These are phyloP conservation scores for Microcyclospora pomicola DNA, from an alignment of 2,329 filamentous ascomycete genomes.

Conservation along the genomic window DNA sequence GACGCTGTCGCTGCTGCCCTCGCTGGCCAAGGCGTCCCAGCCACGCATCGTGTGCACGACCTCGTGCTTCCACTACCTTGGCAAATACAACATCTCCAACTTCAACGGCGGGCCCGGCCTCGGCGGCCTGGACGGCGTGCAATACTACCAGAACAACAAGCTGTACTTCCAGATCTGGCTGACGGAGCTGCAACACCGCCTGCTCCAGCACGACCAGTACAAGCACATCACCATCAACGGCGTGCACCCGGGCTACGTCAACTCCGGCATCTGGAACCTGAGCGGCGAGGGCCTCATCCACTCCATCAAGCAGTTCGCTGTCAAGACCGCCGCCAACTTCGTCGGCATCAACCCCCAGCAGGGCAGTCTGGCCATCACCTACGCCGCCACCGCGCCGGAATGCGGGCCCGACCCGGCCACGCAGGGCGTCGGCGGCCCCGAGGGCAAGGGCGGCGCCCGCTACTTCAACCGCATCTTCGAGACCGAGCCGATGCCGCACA, in stretches of 20 bases:
- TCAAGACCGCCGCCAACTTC: constrained; percentile 1
- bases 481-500: constrained; percentile 13
- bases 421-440: background rate
- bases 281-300: background rate
- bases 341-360: constrained; percentile 13
- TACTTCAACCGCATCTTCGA: constrained; percentile 17
- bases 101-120: constrained; percentile 10
- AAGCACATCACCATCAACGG: constrained; percentile 19
- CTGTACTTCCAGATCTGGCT: constrained; percentile 22
- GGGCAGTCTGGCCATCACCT: constrained; percentile 12
- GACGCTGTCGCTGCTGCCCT: constrained; percentile 17
- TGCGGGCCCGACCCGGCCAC: constrained; percentile 5
- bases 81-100: constrained; percentile 4
- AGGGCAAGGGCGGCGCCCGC: constrained; percentile 7
- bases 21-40: constrained; percentile 10
- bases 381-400: constrained; percentile 9
- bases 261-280: constrained; percentile 12
- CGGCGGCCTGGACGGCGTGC: background rate
- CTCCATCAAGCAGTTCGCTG: background rate
- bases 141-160: constrained; percentile 20
- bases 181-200: constrained; percentile 17
- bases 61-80: background rate
- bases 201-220: constrained; percentile 10
- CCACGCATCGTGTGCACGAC: constrained; percentile 12
- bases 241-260: constrained; percentile 21